Base-by-base conservation (phyloP, 495 filamentous ascomycete species). In the Rusavskia elegans region DNA sequence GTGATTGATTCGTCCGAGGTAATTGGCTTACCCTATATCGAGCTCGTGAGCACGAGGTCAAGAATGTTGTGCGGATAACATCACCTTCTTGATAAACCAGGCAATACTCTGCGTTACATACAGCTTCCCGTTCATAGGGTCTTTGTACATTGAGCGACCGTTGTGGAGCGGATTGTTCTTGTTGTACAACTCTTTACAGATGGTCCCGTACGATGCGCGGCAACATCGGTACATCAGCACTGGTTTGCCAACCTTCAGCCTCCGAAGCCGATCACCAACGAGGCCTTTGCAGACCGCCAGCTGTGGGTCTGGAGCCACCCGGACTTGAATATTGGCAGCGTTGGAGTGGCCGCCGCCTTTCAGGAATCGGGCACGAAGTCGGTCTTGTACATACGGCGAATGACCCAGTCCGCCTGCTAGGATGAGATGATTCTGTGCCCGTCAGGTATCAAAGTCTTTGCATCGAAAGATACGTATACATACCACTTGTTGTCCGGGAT, bases 241-340 rank as follows among this genome's bases (percentile, higher is more conserved):
- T 5, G 58, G 45, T 17, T 64, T 54, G 10, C 60, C 63, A 9
- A 51, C 55, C 3, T 52, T 36, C 5, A 67, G 49, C 25, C 63
- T 62, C 11, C 59, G 57, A 2, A 66, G 42, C 5, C 64, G 58
- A 51, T 69, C 63, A 5, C 52, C 44, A 16, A 69, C 66, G 1
- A 68, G 48, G 5, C 67, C 67, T 55, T 69, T 67, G 53, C 63
- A 66, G 13, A 69, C 67, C 0, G 64, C 66, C 25, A 69, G 59
- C 51, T 70, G 67, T 8, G 66, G 67, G 45, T 70, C 63, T 13
- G 61, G 64, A 2, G 66, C 64, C 27, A 64, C 58, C 9, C 58
- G 53, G 36, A 68, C 57, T 42, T 58, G 55, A 42, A 65, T 62
- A 17, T 44, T 17, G n/a, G 42, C 46, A 45, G 59, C 55, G 32